Base-by-base conservation (phyloP, 2,329 filamentous ascomycete species). In the Neofusicoccum cordaticola region DNA sequence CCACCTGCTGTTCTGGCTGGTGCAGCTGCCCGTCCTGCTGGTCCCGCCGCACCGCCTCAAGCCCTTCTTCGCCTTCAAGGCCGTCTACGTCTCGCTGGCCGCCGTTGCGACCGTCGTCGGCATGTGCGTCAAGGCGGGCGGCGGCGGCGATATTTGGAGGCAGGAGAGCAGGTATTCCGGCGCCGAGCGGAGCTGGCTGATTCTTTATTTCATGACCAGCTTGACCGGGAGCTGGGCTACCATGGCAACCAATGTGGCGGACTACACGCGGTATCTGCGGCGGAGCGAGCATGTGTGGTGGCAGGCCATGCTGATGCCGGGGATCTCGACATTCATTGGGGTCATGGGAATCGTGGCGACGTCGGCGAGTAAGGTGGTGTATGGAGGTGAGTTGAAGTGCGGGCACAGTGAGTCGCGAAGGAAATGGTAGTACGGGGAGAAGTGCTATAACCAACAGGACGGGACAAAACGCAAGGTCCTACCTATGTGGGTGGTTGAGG, bases 11-110 rank as follows among this genome's bases (percentile, higher is more conserved):
- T 72, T 67, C 57, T 72, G 70, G 68, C 13, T 67, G 57, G 68
- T 71, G 1, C 70, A 72, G 65, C 66, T 72, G 57, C 71, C 71
- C 7, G 41, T 73, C n/a, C 69, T 74, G 62, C 68, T 73, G 52
- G 71, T 74, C 41, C 70, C 69, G 4, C 68, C 71, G 1, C 69
- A 68, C 6, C 68, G 69, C 17, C 69, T 74, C 11, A 66, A 70
- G 47, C 68, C n/a, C 12, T 42, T 68, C 22, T 70, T 70, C 57
- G 39, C 42, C 27, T 45, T 68, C 47, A 68, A 68, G 50, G 42
- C 53, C 2, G n/a, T 69, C 4, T 17, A 62, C 12, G 67, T 68
- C 1, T 67, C 67, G 0, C 65, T 67, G 34, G 62, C 67, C 2
- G 61, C 69, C 27, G 66, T 71, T 22, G 69, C 66, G 3, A 66